These are phyloP conservation scores for Xylariaceae sp. DNA, from an alignment of 2,329 filamentous ascomycete species.

Conservation along the genomic window DNA sequence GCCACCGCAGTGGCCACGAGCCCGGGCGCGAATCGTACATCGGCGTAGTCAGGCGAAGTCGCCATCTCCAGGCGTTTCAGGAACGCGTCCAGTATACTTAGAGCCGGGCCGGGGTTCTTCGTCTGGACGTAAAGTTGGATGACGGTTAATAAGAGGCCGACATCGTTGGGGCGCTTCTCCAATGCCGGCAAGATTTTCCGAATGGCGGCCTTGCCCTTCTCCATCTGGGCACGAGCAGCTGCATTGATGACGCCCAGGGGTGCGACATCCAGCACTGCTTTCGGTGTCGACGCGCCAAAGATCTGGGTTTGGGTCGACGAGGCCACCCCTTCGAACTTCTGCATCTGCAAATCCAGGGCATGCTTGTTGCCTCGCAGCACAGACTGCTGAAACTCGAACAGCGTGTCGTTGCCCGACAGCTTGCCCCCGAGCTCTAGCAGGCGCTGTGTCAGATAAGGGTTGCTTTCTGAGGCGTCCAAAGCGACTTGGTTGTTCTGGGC, in stretches of 20 bases:
- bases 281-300: slow-evolving; percentile 24
- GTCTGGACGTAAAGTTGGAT: slow-evolving; percentile 74
- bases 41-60: slow-evolving; percentile 49
- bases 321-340: slow-evolving; percentile 61
- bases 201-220: slow-evolving; percentile 60
- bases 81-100: slow-evolving; percentile 70
- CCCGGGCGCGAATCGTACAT: slow-evolving; percentile 77
- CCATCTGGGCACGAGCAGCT: slow-evolving; percentile 63
- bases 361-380: slow-evolving; percentile 58
- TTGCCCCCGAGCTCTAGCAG: slow-evolving; percentile 50
- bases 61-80: slow-evolving; percentile 65
- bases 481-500: slow-evolving; percentile 58
- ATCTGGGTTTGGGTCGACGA: slow-evolving; percentile 41
- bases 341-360: slow-evolving; percentile 58
- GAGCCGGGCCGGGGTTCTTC: slow-evolving; percentile 67
- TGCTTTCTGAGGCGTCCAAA: slow-evolving; percentile 40
- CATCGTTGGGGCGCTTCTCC: slow-evolving; percentile 69
- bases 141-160: slow-evolving; percentile 74
- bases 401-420: slow-evolving; percentile 52
- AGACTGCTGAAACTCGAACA: slow-evolving; percentile 66
- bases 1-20: slow-evolving; percentile 75
- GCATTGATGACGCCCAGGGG: slow-evolving; percentile 53
- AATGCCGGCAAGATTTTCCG: slow-evolving; percentile 64
- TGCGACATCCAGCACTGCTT: slow-evolving; percentile 31
- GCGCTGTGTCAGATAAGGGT: slow-evolving; percentile 64